A percentile compares a stretch with the other conserved stretches of the same genome.
These are phyloP conservation scores for Penicillium silybi DNA, from an alignment of 495 filamentous ascomycete genomes.

Conservation along the genomic window DNA sequence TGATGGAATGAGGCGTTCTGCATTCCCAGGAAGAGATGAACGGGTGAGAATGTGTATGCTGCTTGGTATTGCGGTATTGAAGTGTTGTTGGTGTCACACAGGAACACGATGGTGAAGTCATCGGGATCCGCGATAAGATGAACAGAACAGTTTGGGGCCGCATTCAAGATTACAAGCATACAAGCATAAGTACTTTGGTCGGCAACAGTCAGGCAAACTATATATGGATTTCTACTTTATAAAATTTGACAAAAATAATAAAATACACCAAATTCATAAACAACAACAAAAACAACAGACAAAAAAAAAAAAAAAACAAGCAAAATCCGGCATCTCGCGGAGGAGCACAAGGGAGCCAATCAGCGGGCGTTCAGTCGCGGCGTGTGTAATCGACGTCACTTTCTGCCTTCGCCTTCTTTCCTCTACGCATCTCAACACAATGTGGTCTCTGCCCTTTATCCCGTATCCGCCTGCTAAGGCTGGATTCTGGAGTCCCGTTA, in stretches of 20 bases:
- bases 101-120: constrained; percentile 13
- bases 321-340: constrained; percentile 21
- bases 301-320: neutral
- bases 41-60: no score
- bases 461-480: constrained; percentile 62
- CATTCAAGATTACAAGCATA: no score
- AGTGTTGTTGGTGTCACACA: neutral
- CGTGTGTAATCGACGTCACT: constrained; percentile 25
- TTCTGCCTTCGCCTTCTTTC: constrained; percentile 2
- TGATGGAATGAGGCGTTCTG: neutral
- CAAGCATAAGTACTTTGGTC: no score
- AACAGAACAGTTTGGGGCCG: neutral
- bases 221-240: no score
- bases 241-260: no score
- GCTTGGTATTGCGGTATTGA: neutral
- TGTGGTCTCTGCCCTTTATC: constrained; percentile 53
- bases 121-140: constrained; percentile 18
- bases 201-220: no score
- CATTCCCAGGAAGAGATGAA: constrained; percentile 1
- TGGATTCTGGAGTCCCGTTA: constrained; percentile 82
- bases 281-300: neutral
- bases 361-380: constrained; percentile 4
- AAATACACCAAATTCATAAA: neutral
- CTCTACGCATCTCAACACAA: constrained; percentile 10
- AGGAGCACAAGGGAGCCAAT: constrained; percentile 12